These are phyloP conservation scores for Penicillium sp. DNA, from an alignment of 2,329 filamentous ascomycete genomes.

Conservation along the genomic window DNA sequence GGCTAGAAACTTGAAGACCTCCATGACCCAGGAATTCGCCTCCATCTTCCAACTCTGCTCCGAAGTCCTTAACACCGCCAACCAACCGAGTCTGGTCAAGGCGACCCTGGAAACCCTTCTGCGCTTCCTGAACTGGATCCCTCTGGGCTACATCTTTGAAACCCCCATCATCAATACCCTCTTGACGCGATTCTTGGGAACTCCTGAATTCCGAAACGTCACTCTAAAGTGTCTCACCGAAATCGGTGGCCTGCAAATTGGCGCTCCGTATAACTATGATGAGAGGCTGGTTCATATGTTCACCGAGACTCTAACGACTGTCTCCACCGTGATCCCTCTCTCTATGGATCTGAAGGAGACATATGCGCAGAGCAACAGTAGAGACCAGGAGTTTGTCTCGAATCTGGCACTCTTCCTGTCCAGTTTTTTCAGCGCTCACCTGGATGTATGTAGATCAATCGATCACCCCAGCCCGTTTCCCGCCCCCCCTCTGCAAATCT, in stretches of 20 bases:
- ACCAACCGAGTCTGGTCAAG: conserved; percentile 84
- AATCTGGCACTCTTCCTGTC: conserved; percentile 94
- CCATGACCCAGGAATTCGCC: conserved; percentile 98
- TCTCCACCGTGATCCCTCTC: conserved; percentile 89
- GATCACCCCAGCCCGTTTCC: neutral
- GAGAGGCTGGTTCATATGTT: conserved; percentile 98
- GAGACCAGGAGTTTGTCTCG: conserved; percentile 96
- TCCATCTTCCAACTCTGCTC: conserved; percentile 97
- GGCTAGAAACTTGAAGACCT: conserved; percentile 93
- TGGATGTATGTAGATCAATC: conserved; percentile 60
- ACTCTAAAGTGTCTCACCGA: conserved; percentile 96
- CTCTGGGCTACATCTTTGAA: conserved; percentile 97
- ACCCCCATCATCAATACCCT: conserved; percentile 93
- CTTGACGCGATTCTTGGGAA: conserved; percentile 85
- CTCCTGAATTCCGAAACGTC: conserved; percentile 93
- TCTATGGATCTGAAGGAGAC: conserved; percentile 86
- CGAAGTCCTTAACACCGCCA: conserved; percentile 87
- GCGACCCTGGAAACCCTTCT: conserved; percentile 95
- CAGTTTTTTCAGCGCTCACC: conserved; percentile 94
- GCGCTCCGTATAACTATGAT: conserved; percentile 73
- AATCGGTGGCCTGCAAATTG: conserved; percentile 90
- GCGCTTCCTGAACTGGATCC: conserved; percentile 98
- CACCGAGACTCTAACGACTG: conserved; percentile 89
- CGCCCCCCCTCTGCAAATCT: neutral
- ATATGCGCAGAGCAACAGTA: conserved; percentile 85